These are phyloP conservation scores for Tympanopsis confertula DNA, from an alignment of 2,329 filamentous ascomycete species.

Conservation along the genomic window DNA sequence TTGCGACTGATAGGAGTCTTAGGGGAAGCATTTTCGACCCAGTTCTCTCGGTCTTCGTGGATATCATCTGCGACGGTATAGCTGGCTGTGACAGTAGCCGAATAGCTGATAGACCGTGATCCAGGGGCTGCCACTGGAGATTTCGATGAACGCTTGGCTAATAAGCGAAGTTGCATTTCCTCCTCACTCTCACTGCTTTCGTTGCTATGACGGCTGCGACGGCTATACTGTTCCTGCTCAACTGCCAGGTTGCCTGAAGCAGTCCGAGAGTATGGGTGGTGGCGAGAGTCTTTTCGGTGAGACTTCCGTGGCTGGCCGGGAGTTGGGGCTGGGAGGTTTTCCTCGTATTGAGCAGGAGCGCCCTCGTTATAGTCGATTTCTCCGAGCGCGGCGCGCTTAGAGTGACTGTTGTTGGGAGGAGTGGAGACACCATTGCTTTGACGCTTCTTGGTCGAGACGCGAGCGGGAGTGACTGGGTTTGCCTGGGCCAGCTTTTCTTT, in stretches of 20 bases:
- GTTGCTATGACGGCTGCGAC: not conserved
- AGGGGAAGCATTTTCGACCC: not conserved
- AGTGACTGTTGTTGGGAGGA: conserved; percentile 67
- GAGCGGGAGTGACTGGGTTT: conserved; percentile 28
- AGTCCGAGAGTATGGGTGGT: conserved; percentile 59
- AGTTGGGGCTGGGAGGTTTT: conserved; percentile 87
- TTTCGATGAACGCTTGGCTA: not conserved
- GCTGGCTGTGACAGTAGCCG: not conserved
- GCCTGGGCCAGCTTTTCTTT: conserved; percentile 56
- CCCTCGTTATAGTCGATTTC: conserved; percentile 77
- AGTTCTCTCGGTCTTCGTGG: conserved; percentile 1
- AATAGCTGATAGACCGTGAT: not conserved
- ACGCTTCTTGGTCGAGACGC: conserved; percentile 14
- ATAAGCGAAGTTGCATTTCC: not conserved
- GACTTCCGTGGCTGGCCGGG: conserved; percentile 92
- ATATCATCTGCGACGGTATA: not conserved
- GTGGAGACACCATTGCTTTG: conserved; percentile 55
- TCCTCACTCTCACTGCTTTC: conserved; percentile 1
- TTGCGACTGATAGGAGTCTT: not conserved
- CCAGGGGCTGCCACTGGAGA: not conserved
- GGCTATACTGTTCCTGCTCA: conserved; percentile 22
- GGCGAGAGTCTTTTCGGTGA: conserved; percentile 61
- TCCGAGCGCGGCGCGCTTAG: conserved; percentile 74
- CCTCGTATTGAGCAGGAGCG: conserved; percentile 62
- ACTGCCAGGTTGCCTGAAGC: conserved; percentile 27